phyloP scores from a whole-genome alignment of 2,329 filamentous ascomycete genomes.

The Phoma sp. region DNA sequence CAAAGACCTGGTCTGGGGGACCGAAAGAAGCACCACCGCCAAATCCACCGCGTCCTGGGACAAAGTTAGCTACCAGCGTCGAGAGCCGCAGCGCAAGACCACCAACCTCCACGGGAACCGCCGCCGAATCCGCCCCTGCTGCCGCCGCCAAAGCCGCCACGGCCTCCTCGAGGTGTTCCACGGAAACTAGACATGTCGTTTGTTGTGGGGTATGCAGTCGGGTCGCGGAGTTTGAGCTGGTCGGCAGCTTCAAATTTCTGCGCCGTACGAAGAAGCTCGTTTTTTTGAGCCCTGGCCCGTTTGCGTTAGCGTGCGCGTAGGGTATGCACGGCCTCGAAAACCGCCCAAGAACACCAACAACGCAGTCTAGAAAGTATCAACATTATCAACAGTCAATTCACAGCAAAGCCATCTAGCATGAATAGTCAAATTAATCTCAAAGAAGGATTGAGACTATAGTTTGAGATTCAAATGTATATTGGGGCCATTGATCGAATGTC shows the following conservation, averaged over 20 bases:
- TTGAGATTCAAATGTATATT: too few species aligned
- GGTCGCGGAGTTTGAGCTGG: conserved; percentile 35
- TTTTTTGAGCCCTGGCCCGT: too few species aligned
- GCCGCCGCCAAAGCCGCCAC: conserved; percentile 57
- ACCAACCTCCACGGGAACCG: conserved; percentile 57
- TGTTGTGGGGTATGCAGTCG: conserved; percentile 35
- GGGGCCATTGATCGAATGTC: too few species aligned
- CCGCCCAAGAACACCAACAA: too few species aligned
- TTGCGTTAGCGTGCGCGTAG: too few species aligned
- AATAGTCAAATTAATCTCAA: too few species aligned
- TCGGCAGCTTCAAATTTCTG: conserved; percentile 6
- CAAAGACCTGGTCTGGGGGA: conserved; percentile 53
- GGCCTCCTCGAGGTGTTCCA: conserved; percentile 48
- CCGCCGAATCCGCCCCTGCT: conserved; percentile 55
- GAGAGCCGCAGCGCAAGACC: conserved; percentile 23
- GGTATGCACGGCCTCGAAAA: too few species aligned
- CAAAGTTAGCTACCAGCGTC: conserved; percentile 38
- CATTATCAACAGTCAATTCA: too few species aligned
- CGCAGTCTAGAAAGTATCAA: too few species aligned
- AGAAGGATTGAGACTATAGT: too few species aligned
- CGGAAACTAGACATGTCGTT: conserved; percentile 67
- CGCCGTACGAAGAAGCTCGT: background rate
- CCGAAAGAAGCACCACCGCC: conserved; percentile 48
- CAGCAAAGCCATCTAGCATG: too few species aligned
- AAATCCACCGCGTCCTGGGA: conserved; percentile 48